Percentiles rank a stretch among this genome's conserved stretches.
Evolutionary conservation across 176 grass and related monocot species (phyloP).

Genomic region (Zea luxurians): DNA sequence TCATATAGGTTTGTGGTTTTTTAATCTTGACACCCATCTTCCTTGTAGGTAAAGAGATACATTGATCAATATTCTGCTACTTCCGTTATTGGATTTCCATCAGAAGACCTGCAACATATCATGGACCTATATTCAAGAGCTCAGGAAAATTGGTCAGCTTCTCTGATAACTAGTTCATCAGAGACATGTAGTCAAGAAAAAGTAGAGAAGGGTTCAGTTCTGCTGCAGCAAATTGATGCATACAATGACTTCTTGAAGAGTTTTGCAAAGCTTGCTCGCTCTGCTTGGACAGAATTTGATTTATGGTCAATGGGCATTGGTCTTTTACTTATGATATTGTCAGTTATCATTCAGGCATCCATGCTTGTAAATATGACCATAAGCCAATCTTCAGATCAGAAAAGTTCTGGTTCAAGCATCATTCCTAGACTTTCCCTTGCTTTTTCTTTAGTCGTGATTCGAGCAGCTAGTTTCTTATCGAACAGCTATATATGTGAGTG

Average conservation of each 20-base stretch:
- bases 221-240: constrained; percentile 66
- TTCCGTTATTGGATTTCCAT: constrained; percentile 91
- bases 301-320: constrained; percentile 70
- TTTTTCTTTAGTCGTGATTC: constrained; percentile 63
- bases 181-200: constrained; percentile 39
- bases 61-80: constrained; percentile 84
- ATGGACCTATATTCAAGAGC: constrained; percentile 66
- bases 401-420: constrained; percentile 29
- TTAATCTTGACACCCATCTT: constrained; percentile 22
- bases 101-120: constrained; percentile 61
- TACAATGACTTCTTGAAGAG: constrained; percentile 77
- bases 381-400: constrained; percentile 35
- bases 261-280: constrained; percentile 92
- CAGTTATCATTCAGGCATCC: constrained; percentile 61
- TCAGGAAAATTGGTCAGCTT: constrained; percentile 59
- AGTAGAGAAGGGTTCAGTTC: constrained; percentile 32
- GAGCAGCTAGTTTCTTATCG: constrained; percentile 90
- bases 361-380: constrained; percentile 41
- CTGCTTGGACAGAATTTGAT: constrained; percentile 97
- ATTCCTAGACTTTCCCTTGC: constrained; percentile 47
- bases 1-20: constrained; percentile 7
- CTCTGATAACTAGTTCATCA: constrained; percentile 35
- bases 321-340: constrained; percentile 71
- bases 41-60: constrained; percentile 84
- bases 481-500: constrained; percentile 99